These are phyloP conservation scores for Eremomyces bilateralis DNA, from an alignment of 495 filamentous ascomycete species.

Conservation along the genomic window DNA sequence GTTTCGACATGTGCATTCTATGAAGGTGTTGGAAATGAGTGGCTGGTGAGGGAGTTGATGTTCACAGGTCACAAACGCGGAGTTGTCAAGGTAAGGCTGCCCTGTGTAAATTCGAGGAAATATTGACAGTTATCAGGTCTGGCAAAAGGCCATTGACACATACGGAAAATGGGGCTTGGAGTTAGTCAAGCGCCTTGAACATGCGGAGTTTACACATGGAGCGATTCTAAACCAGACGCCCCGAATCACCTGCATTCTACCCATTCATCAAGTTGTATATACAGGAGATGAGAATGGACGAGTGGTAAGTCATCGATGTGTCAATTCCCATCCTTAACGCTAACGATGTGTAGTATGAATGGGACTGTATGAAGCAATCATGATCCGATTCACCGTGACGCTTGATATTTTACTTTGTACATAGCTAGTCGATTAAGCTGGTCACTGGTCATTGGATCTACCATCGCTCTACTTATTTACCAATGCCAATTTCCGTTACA, in stretches of 20 bases:
- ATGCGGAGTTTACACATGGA: no score
- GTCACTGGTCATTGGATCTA: no score
- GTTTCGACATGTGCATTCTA: slow-evolving; percentile 77
- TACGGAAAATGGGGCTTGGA: slow-evolving; percentile 35
- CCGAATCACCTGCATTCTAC: slow-evolving; percentile 60
- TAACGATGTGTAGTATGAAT: not conserved
- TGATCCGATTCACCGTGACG: no score
- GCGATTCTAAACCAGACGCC: slow-evolving; percentile 48
- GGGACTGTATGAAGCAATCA: slow-evolving; percentile 2
- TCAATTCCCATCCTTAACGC: not conserved
- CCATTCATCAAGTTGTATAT: slow-evolving; percentile 67
- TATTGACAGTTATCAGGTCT: no score
- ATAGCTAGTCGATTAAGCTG: no score
- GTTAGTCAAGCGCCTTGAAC: slow-evolving; percentile 58
- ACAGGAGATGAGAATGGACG: slow-evolving; percentile 79
- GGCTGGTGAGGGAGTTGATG: slow-evolving; percentile 66
- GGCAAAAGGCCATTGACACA: slow-evolving; percentile 27
- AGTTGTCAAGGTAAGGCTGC: slow-evolving; percentile 60
- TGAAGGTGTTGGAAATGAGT: slow-evolving; percentile 79
- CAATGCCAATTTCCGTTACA: no score
- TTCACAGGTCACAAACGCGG: slow-evolving; percentile 77
- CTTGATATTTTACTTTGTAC: no score
- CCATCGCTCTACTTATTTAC: no score
- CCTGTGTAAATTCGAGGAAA: no score
- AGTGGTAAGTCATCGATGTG: slow-evolving; percentile 33